Conservation (phyloP, 352 stramenopile species). For the Aphanomyces stellatus region DNA sequence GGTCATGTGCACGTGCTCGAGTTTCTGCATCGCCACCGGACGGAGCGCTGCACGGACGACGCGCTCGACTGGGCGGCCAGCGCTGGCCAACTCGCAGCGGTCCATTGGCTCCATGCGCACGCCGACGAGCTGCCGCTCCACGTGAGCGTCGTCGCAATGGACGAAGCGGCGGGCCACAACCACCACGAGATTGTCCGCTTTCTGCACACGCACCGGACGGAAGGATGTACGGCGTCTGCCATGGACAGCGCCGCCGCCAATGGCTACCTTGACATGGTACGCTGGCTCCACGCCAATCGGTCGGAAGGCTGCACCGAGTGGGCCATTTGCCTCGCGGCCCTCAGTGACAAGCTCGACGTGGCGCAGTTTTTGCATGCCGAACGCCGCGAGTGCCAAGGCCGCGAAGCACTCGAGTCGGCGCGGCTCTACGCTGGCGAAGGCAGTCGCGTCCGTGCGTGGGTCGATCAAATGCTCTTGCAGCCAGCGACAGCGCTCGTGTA, state of each 20-base stretch:
- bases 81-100: neutral
- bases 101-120: constrained; percentile 21
- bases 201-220: neutral
- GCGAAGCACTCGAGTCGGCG: neutral
- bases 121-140: constrained; percentile 5
- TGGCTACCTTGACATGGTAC: neutral
- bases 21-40: constrained; percentile 21
- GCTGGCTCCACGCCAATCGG: neutral
- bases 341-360: neutral
- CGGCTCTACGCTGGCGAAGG: neutral
- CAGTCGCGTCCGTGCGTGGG: neutral
- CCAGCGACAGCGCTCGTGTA: no score
- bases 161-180: neutral
- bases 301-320: neutral
- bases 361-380: neutral
- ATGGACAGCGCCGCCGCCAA: neutral
- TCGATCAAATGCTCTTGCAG: neutral
- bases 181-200: neutral
- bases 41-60: constrained; percentile 11
- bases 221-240: neutral
- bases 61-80: constrained; percentile 25
- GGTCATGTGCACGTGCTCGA: constrained; percentile 22
- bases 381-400: neutral
- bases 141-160: neutral
- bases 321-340: neutral